Evolutionary conservation across 805 yeast species (phyloP), one percentile per base, ranked within the genome.

Genomic region (Wickerhamiella kurtzmanii): DNA sequence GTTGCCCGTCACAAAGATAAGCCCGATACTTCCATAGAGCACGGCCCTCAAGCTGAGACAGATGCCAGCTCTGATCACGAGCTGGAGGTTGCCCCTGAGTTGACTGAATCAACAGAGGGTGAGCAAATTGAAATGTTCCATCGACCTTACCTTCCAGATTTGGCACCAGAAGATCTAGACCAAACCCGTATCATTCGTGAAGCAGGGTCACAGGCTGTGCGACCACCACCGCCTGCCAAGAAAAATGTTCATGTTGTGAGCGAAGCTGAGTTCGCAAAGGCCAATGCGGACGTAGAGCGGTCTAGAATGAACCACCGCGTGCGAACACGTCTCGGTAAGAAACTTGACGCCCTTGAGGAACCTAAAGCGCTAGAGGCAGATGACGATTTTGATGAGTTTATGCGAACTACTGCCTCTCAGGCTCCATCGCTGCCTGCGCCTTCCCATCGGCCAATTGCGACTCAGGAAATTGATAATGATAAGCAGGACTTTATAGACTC

Each of bases 361-460:
- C 36, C 18, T 18, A 22, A 11, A 15, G 50, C 48, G 4, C 42
- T 50, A 3, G 53, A 50, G 18, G 52, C 51, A 9, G 59, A 56
- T 21, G 53, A 51, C 13, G 58, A 53, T 18, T 54, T 54, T 28
- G 58, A 54, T 19, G 51, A 48, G 11, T 56, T 56, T 36, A 55
- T 56, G 60, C 17, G 39, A 35, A 8, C 41, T 45, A 4, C 25
- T 13, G 20, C 44, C n/a, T n/a, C 35, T 8, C 28, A 2, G 4
- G 19, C n/a, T 1, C 11, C 25, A 1, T 35, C 35, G 3, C 37
- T 11, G n/a, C 36, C 21, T 22, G 4, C 17, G 35, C 38, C 5
- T 16, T 15, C 6, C 6, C n/a, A 5, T 36, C 19, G n/a, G 19
- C 32, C 32, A 17, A 18, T 36, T 8, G n/a, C 8, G n/a, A 36